phyloP scores from a whole-genome alignment of 495 filamentous ascomycete genomes.

The Penicillium canescens region DNA sequence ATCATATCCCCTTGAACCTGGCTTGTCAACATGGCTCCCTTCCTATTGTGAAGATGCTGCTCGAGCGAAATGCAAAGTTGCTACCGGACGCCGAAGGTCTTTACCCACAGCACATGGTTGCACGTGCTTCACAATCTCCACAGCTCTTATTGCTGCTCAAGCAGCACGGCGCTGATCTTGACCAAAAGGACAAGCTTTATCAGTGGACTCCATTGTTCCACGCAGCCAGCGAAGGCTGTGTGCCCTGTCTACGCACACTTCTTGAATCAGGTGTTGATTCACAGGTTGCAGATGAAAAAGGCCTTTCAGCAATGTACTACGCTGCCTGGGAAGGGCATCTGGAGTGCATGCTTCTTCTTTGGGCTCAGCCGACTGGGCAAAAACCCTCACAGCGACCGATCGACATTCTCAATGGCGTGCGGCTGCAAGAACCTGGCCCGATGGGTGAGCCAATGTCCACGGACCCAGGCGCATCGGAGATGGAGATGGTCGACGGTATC shows the following conservation, averaged over 20 bases:
- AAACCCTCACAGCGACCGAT: conserved; percentile 30
- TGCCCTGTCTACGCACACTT: conserved; percentile 78
- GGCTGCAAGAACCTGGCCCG: conserved; percentile 35
- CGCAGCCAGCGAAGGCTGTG: conserved; percentile 93
- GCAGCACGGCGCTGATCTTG: conserved; percentile 83
- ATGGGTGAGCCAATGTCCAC: conserved; percentile 33
- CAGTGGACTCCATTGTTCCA: conserved; percentile 97
- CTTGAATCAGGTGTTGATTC: conserved; percentile 73
- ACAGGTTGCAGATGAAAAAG: conserved; percentile 85
- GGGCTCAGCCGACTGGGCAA: conserved; percentile 44
- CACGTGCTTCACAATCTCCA: conserved; percentile 80
- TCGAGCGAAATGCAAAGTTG: conserved; percentile 74
- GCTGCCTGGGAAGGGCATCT: conserved; percentile 97
- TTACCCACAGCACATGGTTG: conserved; percentile 96
- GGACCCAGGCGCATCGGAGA: conserved; percentile 59
- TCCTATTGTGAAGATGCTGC: conserved; percentile 77
- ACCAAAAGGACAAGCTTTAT: conserved; percentile 92
- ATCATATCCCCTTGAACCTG: conserved; percentile 91
- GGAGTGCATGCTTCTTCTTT: conserved; percentile 88
- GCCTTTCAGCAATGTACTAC: conserved; percentile 93
- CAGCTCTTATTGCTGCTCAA: conserved; percentile 76
- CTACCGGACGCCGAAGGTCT: conserved; percentile 93
- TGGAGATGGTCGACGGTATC: conserved; percentile 80
- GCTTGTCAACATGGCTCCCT: conserved; percentile 90
- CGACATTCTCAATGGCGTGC: conserved; percentile 36